These are phyloP conservation scores for Dunaliella salina DNA, from an alignment of 163 green algal species.

Conservation along the genomic window DNA sequence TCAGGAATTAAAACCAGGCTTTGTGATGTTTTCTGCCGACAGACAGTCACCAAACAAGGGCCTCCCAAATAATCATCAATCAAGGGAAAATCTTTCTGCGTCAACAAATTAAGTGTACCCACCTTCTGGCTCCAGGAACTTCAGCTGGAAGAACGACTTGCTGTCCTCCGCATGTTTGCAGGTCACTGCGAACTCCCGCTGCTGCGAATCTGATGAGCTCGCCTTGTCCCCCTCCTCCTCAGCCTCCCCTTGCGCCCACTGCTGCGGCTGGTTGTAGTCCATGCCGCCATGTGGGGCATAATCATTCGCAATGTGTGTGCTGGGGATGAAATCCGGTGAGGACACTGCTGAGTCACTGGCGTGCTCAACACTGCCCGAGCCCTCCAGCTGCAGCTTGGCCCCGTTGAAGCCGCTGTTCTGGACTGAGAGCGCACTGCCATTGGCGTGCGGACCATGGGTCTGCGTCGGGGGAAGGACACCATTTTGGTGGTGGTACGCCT, in stretches of 20 bases:
- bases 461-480: not conserved
- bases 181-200: slow-evolving; percentile 49
- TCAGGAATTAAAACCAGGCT: no score
- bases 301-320: not conserved
- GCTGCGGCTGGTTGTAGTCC: not conserved
- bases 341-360: not conserved
- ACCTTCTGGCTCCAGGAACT: slow-evolving; percentile 69
- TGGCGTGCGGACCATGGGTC: not conserved
- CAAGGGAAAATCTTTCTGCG: no score
- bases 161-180: slow-evolving; percentile 61
- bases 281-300: not conserved
- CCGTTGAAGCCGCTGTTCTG: not conserved
- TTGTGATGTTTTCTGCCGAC: no score
- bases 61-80: no score
- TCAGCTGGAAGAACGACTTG: slow-evolving; percentile 71
- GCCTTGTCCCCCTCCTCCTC: not conserved
- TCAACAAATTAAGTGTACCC: not conserved
- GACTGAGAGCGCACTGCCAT: not conserved
- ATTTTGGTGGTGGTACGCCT: no score
- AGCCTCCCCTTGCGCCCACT: not conserved
- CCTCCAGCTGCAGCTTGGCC: not conserved
- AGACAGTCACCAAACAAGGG: no score
- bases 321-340: not conserved
- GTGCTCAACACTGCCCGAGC: not conserved
- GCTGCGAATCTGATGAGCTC: not conserved